Evolutionary conservation across 2,329 filamentous ascomycete species (phyloP).

Genomic region (Ustulina deusta): DNA sequence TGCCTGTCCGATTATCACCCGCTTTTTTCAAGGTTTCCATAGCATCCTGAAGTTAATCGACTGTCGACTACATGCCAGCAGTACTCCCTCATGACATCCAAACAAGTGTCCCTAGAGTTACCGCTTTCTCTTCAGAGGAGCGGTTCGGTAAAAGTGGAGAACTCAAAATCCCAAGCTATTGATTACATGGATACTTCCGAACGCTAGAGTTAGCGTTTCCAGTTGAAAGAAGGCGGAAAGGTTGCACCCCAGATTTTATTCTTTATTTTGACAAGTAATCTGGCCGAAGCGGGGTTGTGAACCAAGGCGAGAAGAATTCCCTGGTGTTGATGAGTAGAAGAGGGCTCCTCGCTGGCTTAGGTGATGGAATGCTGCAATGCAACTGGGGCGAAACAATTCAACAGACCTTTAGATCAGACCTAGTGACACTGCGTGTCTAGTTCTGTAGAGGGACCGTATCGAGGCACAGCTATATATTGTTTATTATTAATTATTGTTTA

Average conservation of each 20-base stretch:
- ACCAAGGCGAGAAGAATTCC: too few relatives aligned
- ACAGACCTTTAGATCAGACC: too few relatives aligned
- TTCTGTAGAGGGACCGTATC: too few relatives aligned
- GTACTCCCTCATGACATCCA: conserved; percentile 27
- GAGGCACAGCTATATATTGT: too few relatives aligned
- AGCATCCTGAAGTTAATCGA: not conserved
- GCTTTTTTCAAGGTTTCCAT: conserved; percentile 2
- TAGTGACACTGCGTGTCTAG: too few relatives aligned
- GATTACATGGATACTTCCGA: conserved; percentile 15
- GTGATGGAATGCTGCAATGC: too few relatives aligned
- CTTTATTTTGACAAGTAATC: conserved; percentile 14
- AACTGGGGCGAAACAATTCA: too few relatives aligned
- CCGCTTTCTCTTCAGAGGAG: conserved; percentile 20
- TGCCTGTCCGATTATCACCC: not conserved
- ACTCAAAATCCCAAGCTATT: conserved; percentile 31
- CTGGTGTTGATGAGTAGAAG: too few relatives aligned
- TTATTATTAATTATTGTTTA: too few relatives aligned
- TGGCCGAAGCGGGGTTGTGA: not conserved
- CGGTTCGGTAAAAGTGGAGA: conserved; percentile 21
- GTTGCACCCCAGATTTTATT: not conserved
- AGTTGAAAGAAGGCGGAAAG: conserved; percentile 29
- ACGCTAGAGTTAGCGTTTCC: conserved; percentile 27
- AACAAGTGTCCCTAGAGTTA: conserved; percentile 11
- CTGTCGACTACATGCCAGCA: conserved; percentile 23
- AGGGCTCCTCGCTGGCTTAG: too few relatives aligned